Evolutionary conservation across 129 eudicot species (phyloP), one percentile per base, ranked within the genome.

Genomic region (Escallonia rubra): DNA sequence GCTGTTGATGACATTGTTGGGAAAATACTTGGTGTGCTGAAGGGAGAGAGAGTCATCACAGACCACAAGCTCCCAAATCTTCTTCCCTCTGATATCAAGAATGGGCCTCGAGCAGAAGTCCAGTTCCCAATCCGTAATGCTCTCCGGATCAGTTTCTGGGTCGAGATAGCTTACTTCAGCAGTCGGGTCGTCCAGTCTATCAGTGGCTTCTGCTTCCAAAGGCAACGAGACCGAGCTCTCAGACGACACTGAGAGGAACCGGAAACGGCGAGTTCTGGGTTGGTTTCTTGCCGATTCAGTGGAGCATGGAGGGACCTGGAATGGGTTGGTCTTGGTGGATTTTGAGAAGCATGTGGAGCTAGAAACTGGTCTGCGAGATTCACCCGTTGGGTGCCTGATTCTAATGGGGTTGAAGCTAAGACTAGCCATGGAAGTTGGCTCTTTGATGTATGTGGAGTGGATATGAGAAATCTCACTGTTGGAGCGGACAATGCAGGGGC

Each of bases 21-120:
- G 98, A 59, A 93, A 93, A 60, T 84, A 93, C 82, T 93, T 93
- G 0, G 96, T 93, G 59, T 86, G 86, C 72, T 93, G 98, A 72
- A 93, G 95, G 10, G 98, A 89, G 41, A 93, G 78, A 4, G 98
- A 81, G 10, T 68, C 67, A 80, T 93, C 98, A 69, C 98, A 93
- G 65, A 86, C 98, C 2, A 93, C 90, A 79, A 93, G 96, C 81
- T 93, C 98, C 98, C 98, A 89, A 5, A 86, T 75, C 85, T 89
- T 93, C 75, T 93, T 89, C 52, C 96, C 98, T 76, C 98, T 82
- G 7, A 93, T 93, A 82, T 93, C 98, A 66, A 93, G 95, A 57
- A 93, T 89, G 59, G 98, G 98, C 61, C 98, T 89, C 2, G 98
- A 93, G 72, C 96, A 93, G 57, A 93, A 93, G 77, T 93, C 98